phyloP scores from a whole-genome alignment of 331 rosid genomes.

The Stylosanthes scabra region DNA sequence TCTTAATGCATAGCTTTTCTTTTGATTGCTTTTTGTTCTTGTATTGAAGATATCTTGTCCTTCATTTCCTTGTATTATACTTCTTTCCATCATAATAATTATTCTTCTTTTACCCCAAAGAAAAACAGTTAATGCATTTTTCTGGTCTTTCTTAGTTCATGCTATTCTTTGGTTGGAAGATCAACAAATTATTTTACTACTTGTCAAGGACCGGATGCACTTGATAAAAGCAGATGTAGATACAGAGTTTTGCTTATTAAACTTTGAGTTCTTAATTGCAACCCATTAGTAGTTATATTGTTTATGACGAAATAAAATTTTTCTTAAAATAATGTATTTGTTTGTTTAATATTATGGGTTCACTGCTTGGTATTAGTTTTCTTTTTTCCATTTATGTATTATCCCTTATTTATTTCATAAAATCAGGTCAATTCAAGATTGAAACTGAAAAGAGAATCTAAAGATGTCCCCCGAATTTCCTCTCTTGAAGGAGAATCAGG shows the following conservation, averaged over 20 bases:
- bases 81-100: constrained; percentile 13
- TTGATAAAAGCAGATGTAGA: neutral
- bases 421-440: constrained; percentile 71
- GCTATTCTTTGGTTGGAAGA: constrained; percentile 28
- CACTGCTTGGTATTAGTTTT: neutral
- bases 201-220: constrained; percentile 24
- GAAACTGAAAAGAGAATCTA: constrained; percentile 67
- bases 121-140: neutral
- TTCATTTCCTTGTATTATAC: neutral
- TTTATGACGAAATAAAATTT: constrained; percentile 5
- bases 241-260: too few species aligned
- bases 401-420: constrained; percentile 34
- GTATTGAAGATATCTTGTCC: too few species aligned
- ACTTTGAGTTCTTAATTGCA: neutral
- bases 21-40: too few species aligned
- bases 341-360: constrained; percentile 13
- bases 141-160: constrained; percentile 5
- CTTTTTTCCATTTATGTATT: constrained; percentile 1
- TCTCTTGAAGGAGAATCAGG: constrained; percentile 70
- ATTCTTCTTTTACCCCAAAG: constrained; percentile 16
- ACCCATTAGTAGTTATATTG: constrained; percentile 11
- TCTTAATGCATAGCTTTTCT: too few species aligned
- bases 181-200: constrained; percentile 26
- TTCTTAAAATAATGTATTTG: neutral
- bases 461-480: constrained; percentile 49